Conservation (phyloP, 2,329 filamentous ascomycete genomes). For the Cladosporium halotolerans region DNA sequence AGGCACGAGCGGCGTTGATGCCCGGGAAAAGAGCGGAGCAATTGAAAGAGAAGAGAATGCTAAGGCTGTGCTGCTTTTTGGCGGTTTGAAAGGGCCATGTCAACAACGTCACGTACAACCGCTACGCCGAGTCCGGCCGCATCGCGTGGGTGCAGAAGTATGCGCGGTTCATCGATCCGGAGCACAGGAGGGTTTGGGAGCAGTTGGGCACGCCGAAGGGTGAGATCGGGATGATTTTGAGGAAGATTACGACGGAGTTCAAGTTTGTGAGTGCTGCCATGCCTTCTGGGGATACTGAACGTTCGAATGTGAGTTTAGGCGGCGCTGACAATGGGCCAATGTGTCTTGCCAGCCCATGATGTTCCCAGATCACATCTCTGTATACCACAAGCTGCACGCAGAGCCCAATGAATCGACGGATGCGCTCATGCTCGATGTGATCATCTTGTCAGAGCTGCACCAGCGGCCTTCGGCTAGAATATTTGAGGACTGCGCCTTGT, state of each 20-base stretch:
- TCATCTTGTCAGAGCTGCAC: slow-evolving; percentile 69
- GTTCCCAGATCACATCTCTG: slow-evolving; percentile 74
- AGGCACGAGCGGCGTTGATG: no score
- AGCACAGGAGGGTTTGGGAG: slow-evolving; percentile 58
- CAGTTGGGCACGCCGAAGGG: slow-evolving; percentile 61
- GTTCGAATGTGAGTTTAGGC: neutral
- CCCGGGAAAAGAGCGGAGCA: neutral
- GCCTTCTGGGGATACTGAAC: neutral
- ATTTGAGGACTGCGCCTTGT: slow-evolving; percentile 71
- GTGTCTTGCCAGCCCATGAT: slow-evolving; percentile 56
- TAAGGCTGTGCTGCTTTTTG: slow-evolving; percentile 11
- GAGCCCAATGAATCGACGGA: slow-evolving; percentile 46
- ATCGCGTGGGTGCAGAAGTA: slow-evolving; percentile 73
- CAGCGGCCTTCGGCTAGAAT: slow-evolving; percentile 67
- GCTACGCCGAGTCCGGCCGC: slow-evolving; percentile 75
- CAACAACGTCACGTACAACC: slow-evolving; percentile 78
- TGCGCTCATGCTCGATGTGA: slow-evolving; percentile 54
- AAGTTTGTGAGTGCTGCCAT: slow-evolving; percentile 65
- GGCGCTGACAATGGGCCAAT: slow-evolving; percentile 28
- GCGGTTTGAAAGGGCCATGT: slow-evolving; percentile 56
- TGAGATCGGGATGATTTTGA: slow-evolving; percentile 64
- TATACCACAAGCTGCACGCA: slow-evolving; percentile 68
- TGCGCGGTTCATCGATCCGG: slow-evolving; percentile 55
- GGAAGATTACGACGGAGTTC: slow-evolving; percentile 74
- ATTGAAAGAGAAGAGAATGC: slow-evolving; percentile 5